These are phyloP conservation scores for Diaporthe capsici DNA, from an alignment of 2,329 filamentous ascomycete genomes.

Conservation along the genomic window DNA sequence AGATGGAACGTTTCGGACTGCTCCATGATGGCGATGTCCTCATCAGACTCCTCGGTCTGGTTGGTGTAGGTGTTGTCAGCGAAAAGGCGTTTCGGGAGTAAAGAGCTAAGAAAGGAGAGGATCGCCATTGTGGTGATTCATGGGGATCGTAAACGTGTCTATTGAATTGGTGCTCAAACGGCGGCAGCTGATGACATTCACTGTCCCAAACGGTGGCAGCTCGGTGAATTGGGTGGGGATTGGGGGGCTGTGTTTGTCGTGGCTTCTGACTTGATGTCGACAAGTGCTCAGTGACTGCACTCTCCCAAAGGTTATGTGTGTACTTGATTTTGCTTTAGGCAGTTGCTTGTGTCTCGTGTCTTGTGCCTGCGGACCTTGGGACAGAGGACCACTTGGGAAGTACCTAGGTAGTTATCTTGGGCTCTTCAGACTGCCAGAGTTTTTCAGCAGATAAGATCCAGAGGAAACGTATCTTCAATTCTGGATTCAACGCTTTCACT, in stretches of 20 bases:
- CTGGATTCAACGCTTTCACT: background rate
- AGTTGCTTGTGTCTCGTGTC: background rate
- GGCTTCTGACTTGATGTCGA: background rate
- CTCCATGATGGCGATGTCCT: background rate
- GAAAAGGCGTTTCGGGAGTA: background rate
- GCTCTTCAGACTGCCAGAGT: background rate
- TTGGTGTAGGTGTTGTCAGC: background rate
- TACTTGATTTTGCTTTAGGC: background rate
- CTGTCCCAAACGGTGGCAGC: background rate
- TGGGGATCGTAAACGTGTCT: background rate
- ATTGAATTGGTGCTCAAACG: background rate
- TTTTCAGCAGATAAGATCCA: background rate
- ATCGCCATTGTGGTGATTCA: background rate
- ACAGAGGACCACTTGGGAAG: background rate
- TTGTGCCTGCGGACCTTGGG: background rate
- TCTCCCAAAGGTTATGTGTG: background rate
- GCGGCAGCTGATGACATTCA: background rate
- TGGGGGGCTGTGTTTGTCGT: background rate
- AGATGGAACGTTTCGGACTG: background rate
- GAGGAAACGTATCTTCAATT: background rate
- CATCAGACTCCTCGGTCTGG: background rate
- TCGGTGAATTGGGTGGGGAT: background rate
- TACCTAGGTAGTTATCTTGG: background rate
- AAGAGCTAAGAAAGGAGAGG: constrained; percentile 3
- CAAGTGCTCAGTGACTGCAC: background rate